These are phyloP conservation scores for Neurospora pannonica DNA, from an alignment of 495 filamentous ascomycete genomes.

Conservation along the genomic window DNA sequence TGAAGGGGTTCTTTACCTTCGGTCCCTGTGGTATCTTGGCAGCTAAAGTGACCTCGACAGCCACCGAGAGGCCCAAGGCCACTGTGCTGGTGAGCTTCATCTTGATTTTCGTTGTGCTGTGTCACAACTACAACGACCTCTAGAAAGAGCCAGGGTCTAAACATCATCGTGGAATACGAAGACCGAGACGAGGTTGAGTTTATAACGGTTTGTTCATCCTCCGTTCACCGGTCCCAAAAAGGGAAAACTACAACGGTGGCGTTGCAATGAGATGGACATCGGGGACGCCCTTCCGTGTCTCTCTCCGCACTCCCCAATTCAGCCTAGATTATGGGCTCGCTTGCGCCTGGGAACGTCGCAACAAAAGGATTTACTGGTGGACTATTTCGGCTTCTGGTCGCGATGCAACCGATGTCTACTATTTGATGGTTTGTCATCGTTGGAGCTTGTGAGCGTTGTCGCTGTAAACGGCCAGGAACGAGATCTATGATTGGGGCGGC, in stretches of 20 bases:
- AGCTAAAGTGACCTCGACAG: not conserved
- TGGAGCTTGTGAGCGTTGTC: not conserved
- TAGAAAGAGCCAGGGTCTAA: not conserved
- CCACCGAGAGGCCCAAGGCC: not conserved
- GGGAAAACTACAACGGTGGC: not conserved
- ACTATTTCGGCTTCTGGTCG: not conserved
- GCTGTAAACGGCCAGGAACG: not conserved
- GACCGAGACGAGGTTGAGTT: not conserved
- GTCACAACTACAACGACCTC: not conserved
- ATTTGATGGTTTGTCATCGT: not conserved
- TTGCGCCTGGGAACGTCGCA: not conserved
- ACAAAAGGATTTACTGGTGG: not conserved
- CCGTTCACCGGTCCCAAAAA: not conserved
- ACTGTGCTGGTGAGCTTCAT: not conserved
- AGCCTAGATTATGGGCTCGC: not conserved
- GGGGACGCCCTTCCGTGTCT: not conserved
- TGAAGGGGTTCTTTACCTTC: not conserved
- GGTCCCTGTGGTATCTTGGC: not conserved
- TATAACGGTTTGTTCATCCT: not conserved
- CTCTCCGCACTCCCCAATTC: not conserved
- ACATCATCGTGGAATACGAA: not conserved
- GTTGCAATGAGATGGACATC: not conserved
- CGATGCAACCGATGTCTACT: not conserved
- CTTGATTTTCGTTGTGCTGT: not conserved
- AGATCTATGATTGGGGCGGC: not conserved